These are phyloP conservation scores for Periconia macrospinosa DNA, from an alignment of 2,329 filamentous ascomycete genomes.

Conservation along the genomic window DNA sequence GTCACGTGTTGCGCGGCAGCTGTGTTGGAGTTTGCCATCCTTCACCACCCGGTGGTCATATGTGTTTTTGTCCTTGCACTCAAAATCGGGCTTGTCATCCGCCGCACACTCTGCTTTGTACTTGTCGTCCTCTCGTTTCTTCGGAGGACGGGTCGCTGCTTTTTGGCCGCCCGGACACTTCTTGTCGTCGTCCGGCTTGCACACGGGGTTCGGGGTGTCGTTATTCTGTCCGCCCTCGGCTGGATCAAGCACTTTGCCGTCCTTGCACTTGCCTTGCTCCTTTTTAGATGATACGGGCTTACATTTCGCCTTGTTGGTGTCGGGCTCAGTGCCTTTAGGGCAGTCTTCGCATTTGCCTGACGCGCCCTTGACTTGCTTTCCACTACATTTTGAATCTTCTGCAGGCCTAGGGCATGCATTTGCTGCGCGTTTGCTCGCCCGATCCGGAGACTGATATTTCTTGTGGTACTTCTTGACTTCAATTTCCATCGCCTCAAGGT, in stretches of 20 bases:
- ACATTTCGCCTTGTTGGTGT: not conserved
- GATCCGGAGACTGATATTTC: too few relatives aligned
- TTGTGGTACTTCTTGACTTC: slow-evolving; percentile 4
- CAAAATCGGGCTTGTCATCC: not conserved
- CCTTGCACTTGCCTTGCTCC: slow-evolving; percentile 4
- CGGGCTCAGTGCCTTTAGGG: not conserved
- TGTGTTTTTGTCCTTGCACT: not conserved
- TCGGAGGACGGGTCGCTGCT: not conserved
- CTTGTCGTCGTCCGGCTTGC: slow-evolving; percentile 1
- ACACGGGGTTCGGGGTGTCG: slow-evolving; percentile 4
- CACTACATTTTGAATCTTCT: not conserved
- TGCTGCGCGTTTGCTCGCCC: too few relatives aligned
- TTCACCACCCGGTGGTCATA: not conserved
- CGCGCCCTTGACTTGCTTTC: too few relatives aligned
- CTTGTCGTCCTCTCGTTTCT: not conserved
- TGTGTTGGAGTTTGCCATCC: not conserved
- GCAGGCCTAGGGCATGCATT: too few relatives aligned
- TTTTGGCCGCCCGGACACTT: not conserved
- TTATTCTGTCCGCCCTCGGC: slow-evolving; percentile 8
- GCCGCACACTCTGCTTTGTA: not conserved
- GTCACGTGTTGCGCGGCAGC: slow-evolving; percentile 2
- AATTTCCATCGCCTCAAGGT: not conserved
- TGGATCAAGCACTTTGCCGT: slow-evolving; percentile 5
- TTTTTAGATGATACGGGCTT: not conserved
- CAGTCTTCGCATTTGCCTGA: not conserved